A percentile compares a stretch with the other conserved stretches of the same genome.
Conservation (phyloP, 164 flowering plant species). For the Vitis riparia region DNA sequence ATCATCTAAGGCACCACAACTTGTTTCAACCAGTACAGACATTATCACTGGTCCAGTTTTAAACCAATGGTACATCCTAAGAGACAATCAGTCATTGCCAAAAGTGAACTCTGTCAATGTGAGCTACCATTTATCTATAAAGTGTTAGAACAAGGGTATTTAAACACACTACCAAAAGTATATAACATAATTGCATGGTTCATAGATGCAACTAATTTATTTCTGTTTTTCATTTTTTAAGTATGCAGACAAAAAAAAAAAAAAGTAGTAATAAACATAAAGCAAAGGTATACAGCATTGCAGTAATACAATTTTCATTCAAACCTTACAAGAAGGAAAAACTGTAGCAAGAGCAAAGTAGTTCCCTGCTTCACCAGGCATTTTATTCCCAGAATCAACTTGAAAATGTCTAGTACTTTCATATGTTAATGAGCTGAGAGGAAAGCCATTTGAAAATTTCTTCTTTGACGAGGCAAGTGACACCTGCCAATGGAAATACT, state of each 20-base stretch:
- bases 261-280: not conserved
- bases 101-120: not conserved
- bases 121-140: not conserved
- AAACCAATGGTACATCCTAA: not conserved
- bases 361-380: conserved; percentile 42
- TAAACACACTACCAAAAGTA: not conserved
- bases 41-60: not conserved
- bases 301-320: conserved; percentile 1
- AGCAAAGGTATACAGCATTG: not conserved
- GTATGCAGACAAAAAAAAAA: not conserved
- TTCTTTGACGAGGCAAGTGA: conserved; percentile 53
- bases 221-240: too few species aligned
- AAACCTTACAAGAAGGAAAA: conserved; percentile 76
- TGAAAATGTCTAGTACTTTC: conserved; percentile 38
- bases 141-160: not conserved
- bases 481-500: conserved; percentile 45
- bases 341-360: conserved; percentile 84
- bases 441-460: conserved; percentile 25
- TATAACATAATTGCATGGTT: not conserved
- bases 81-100: not conserved
- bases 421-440: conserved; percentile 54
- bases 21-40: not conserved
- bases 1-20: not conserved
- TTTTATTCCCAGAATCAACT: conserved; percentile 20
- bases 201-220: not conserved